Evolutionary conservation across 2,329 filamentous ascomycete species (phyloP).

Genomic region (Beauveria asiatica): DNA sequence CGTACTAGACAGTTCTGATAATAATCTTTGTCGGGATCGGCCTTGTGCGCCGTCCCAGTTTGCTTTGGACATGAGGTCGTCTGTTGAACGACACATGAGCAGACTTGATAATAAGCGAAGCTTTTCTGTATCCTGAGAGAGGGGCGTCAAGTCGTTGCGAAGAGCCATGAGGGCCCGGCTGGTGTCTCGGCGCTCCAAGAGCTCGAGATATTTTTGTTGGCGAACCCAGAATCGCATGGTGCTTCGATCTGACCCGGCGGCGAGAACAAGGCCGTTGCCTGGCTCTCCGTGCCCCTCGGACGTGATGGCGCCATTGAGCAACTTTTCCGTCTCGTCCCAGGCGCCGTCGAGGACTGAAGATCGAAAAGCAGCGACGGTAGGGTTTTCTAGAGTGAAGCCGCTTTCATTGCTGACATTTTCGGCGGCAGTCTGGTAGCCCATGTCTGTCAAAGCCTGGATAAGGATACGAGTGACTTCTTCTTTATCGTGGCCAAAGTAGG

Average conservation of each 20-base stretch:
- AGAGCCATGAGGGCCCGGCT: constrained; percentile 72
- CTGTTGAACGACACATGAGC: constrained; percentile 76
- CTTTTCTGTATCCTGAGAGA: constrained; percentile 68
- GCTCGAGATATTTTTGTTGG: constrained; percentile 90
- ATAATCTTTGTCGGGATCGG: constrained; percentile 61
- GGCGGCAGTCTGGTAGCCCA: constrained; percentile 78
- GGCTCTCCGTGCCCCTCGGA: constrained; percentile 24
- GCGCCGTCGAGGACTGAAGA: constrained; percentile 69
- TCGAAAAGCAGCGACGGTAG: constrained; percentile 78
- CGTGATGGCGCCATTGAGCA: constrained; percentile 54
- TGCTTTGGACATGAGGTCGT: constrained; percentile 68
- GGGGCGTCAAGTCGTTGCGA: constrained; percentile 75
- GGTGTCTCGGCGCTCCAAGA: constrained; percentile 70
- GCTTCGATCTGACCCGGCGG: constrained; percentile 64
- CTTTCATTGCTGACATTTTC: constrained; percentile 69
- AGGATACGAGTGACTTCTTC: constrained; percentile 90
- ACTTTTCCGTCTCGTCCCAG: constrained; percentile 77
- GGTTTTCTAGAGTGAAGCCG: constrained; percentile 78
- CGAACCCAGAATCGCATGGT: constrained; percentile 82
- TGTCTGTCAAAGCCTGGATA: constrained; percentile 81
- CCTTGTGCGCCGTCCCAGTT: constrained; percentile 78
- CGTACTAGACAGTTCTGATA: constrained; percentile 78
- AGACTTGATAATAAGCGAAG: constrained; percentile 80
- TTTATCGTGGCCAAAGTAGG: constrained; percentile 77
- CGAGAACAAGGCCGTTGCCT: constrained; percentile 60